Base-by-base conservation (phyloP, 768 basidiomycete genomes). In the Cantharellus anzutake region DNA sequence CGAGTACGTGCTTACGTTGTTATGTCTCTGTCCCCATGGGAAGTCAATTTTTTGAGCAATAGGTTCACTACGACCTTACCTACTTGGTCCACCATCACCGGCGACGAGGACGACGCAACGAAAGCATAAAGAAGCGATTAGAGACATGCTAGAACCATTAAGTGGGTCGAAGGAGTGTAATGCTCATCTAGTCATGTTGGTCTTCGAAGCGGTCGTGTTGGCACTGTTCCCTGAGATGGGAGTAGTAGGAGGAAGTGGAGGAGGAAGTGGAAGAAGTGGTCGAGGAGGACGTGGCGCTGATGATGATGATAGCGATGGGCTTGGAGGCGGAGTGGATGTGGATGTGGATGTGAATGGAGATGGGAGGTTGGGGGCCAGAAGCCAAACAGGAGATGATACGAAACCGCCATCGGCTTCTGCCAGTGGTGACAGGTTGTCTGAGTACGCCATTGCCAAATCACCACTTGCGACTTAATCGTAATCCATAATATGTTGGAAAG, bases 171-270 rank as follows among this genome's bases (percentile, higher is more conserved):
- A 73, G 40, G 73, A 75, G 56, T 93, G 91, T 68, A 97, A 96
- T 67, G 74, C 78, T 2, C 92, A 92, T 64, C 74, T 96, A 0
- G 70, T 81, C 0, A 72, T 89, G 44, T 74, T 89, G 64, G 61
- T 94, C 1, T 68, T 94, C 14, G 92, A 96, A 64, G 72, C 81
- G 4, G 55, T 88, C 2, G 66, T 93, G n/a, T 67, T 82, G 42
- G 74, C 75, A 2, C 64, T 93, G 42, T 88, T 91, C 64, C 91
- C 92, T 0, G 90, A 92, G 70, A 71, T 96, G 65, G 76, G 73
- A n/a, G 70, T 67, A 20, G 69, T 68, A 14, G 71, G 59, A 7
- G 44, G 44, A 7, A 48, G 44, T 20, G 44, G 7, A 7, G 44
- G 44, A 7, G 44, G 20, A 20, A 48, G 44, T 48, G 7, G 7